Conservation (phyloP, 225 moss, liverwort and hornwort genomes). For the Anthoceros angustus region DNA sequence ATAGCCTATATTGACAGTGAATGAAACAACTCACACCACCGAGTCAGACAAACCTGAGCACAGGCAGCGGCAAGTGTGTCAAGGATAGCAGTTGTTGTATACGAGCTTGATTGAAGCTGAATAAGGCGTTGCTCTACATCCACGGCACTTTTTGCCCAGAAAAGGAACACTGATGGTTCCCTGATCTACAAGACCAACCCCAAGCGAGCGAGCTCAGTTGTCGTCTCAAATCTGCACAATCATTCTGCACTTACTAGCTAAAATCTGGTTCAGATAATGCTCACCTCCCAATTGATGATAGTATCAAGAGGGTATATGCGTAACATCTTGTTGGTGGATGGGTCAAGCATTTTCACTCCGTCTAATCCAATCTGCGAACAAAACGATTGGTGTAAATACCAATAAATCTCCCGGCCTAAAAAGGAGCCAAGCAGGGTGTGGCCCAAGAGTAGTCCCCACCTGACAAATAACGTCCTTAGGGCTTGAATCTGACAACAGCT, state of each 20-base stretch:
- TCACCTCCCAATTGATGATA: conserved; percentile 91
- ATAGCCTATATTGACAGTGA: not conserved
- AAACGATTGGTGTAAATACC: not conserved
- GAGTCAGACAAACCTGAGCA: conserved; percentile 46
- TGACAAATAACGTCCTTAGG: conserved; percentile 86
- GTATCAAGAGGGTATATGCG: conserved; percentile 91
- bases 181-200: conserved; percentile 34
- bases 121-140: conserved; percentile 86
- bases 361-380: conserved; percentile 80
- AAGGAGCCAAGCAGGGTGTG: not conserved
- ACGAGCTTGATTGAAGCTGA: conserved; percentile 66
- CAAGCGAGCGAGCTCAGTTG: not conserved
- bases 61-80: conserved; percentile 96
- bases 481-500: conserved; percentile 67
- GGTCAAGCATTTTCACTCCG: conserved; percentile 93
- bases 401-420: not conserved
- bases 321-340: conserved; percentile 47
- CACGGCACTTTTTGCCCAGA: conserved; percentile 94
- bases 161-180: conserved; percentile 76
- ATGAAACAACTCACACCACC: not conserved
- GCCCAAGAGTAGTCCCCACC: conserved; percentile 17
- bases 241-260: not conserved
- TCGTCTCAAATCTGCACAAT: not conserved
- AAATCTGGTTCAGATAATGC: not conserved
- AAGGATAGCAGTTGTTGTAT: conserved; percentile 66